Conservation (phyloP, 2,329 filamentous ascomycete genomes). For the Botryotinia narcissicola region DNA sequence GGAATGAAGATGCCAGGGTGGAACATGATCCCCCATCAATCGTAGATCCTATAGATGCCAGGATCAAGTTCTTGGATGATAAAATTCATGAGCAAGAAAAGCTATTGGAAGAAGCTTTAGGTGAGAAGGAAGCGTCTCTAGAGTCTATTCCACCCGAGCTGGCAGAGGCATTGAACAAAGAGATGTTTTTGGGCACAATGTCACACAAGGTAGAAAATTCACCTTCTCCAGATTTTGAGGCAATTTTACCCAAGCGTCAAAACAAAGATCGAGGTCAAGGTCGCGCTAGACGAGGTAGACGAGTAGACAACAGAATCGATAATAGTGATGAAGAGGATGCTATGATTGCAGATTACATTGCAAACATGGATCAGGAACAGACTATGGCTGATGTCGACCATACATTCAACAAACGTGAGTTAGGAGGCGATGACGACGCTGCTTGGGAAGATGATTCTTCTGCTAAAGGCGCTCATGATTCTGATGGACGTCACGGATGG, state of each 20-base stretch:
- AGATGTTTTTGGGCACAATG: not conserved
- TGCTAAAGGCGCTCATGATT: conserved; percentile 7
- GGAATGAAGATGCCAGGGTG: not conserved
- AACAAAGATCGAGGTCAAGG: conserved; percentile 13
- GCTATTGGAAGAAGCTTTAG: conserved; percentile 34
- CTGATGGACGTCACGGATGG: conserved; percentile 40
- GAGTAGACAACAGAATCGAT: not conserved
- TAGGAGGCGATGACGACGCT: conserved; percentile 44
- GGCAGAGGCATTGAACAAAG: conserved; percentile 3
- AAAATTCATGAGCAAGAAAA: conserved; percentile 33
- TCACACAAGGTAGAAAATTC: conserved; percentile 8
- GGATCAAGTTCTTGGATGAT: conserved; percentile 35
- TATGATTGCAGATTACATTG: conserved; percentile 38
- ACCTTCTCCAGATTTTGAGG: conserved; percentile 18
- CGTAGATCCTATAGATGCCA: conserved; percentile 29
- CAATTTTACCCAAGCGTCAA: conserved; percentile 15
- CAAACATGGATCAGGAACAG: conserved; percentile 39
- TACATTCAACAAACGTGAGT: conserved; percentile 39
- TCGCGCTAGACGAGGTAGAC: conserved; percentile 6
- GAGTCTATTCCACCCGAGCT: conserved; percentile 13
- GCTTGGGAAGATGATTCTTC: conserved; percentile 27
- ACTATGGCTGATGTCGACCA: not conserved
- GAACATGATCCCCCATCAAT: conserved; percentile 8
- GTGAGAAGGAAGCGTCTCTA: conserved; percentile 14
- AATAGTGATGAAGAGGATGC: conserved; percentile 28